phyloP scores from a whole-genome alignment of 257 asterid genomes.

The Nicotiana noctiflora region DNA sequence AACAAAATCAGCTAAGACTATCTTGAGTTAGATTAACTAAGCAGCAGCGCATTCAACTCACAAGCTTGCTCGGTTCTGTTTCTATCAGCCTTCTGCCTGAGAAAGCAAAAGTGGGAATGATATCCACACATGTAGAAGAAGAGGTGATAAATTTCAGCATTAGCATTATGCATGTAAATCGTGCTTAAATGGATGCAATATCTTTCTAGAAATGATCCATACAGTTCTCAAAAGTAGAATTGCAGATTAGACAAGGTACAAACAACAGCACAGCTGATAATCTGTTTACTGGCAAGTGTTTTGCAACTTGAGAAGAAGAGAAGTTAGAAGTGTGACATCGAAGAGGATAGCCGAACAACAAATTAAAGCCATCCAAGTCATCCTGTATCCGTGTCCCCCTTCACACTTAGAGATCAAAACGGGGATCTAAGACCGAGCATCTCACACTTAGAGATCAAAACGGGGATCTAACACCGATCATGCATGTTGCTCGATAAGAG shows the following conservation, averaged over 20 bases:
- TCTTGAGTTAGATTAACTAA: background rate
- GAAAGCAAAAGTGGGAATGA: background rate
- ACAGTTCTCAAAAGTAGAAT: background rate
- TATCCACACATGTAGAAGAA: background rate
- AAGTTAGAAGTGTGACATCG: background rate
- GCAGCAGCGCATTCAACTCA: background rate
- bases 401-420: background rate
- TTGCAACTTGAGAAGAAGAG: background rate
- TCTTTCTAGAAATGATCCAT: background rate
- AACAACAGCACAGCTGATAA: background rate
- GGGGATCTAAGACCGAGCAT: background rate
- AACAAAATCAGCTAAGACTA: background rate
- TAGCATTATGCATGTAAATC: background rate
- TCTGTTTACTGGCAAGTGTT: no score
- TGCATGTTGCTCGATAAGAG: background rate
- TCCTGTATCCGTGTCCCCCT: background rate
- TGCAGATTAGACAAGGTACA: background rate
- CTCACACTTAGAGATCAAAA: background rate
- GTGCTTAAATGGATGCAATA: background rate
- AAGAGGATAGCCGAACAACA: background rate
- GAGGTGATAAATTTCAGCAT: background rate
- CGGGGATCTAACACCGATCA: background rate
- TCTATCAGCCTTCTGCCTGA: background rate
- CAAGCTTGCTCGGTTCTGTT: background rate
- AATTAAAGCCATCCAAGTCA: background rate